Percentiles rank a stretch among this genome's conserved stretches.
These are phyloP conservation scores for Epichloe festucae DNA, from an alignment of 2,329 filamentous ascomycete species.

Conservation along the genomic window DNA sequence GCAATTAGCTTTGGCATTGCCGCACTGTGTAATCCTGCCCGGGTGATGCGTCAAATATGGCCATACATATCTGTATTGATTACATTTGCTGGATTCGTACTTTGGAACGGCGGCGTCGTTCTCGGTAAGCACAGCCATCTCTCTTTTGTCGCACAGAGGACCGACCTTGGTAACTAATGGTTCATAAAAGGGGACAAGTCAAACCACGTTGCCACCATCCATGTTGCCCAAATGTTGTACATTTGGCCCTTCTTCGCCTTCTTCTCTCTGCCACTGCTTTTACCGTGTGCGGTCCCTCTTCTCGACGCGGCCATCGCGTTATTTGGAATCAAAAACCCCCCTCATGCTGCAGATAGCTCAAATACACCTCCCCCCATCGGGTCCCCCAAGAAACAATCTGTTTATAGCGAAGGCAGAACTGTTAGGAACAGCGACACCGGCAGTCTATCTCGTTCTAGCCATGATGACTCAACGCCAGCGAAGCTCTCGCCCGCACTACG, in stretches of 20 bases:
- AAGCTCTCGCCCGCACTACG: slow-evolving; percentile 8
- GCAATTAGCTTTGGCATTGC: slow-evolving; percentile 51
- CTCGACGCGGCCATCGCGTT: slow-evolving; percentile 8
- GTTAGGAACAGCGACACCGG: neutral
- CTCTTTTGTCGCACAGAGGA: neutral
- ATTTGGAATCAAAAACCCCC: neutral
- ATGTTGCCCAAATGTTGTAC: slow-evolving; percentile 87
- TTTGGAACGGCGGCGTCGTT: slow-evolving; percentile 85
- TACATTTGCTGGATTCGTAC: slow-evolving; percentile 61
- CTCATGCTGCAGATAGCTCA: neutral
- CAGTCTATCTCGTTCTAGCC: neutral
- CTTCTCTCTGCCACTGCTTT: slow-evolving; percentile 71
- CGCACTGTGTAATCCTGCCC: slow-evolving; percentile 33
- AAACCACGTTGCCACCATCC: slow-evolving; percentile 81
- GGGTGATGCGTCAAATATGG: slow-evolving; percentile 36
- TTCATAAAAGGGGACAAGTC: slow-evolving; percentile 64
- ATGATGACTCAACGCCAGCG: neutral
- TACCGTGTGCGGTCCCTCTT: slow-evolving; percentile 34
- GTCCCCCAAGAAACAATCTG: neutral
- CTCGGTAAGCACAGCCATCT: slow-evolving; percentile 46
- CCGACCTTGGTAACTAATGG: neutral
- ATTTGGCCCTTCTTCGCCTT: slow-evolving; percentile 84
- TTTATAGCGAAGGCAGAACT: neutral
- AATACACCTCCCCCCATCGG: neutral
- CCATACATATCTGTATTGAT: slow-evolving; percentile 49